A percentile compares a stretch with the other conserved stretches of the same genome.
Evolutionary conservation across 177 flowering plant genomes (phyloP).

Genomic region (Telopea speciosissima): DNA sequence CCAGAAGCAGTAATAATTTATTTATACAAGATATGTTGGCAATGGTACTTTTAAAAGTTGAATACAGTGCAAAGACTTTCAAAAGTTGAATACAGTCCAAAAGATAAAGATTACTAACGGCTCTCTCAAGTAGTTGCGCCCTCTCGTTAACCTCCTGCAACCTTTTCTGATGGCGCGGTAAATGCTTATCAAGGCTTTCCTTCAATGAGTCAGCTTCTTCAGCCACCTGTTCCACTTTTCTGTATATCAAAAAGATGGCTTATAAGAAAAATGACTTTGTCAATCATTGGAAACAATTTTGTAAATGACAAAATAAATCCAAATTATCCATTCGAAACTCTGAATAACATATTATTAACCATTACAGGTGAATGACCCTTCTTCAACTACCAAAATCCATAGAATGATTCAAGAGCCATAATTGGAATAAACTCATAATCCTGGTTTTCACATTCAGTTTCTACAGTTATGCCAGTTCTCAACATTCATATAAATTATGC

Average conservation of each 20-base stretch:
- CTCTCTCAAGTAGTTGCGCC: slow-evolving; percentile 80
- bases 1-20: neutral
- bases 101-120: slow-evolving; percentile 38
- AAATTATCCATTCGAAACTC: too few relatives aligned
- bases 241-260: slow-evolving; percentile 18
- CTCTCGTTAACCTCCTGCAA: slow-evolving; percentile 76
- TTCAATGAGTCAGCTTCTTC: slow-evolving; percentile 89
- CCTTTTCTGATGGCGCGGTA: slow-evolving; percentile 51
- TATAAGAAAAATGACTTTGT: neutral
- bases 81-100: too few relatives aligned
- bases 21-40: neutral
- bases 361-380: too few relatives aligned
- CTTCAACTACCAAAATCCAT: too few relatives aligned
- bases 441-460: too few relatives aligned
- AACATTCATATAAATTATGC: too few relatives aligned
- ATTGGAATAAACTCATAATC: too few relatives aligned
- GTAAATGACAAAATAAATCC: neutral
- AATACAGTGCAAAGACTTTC: neutral
- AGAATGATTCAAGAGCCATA: too few relatives aligned
- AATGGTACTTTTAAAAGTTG: neutral
- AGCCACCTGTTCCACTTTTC: slow-evolving; percentile 86
- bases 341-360: too few relatives aligned
- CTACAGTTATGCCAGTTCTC: too few relatives aligned
- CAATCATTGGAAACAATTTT: neutral
- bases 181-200: slow-evolving; percentile 71